Percentiles rank a stretch among this genome's conserved stretches.
phyloP scores from a whole-genome alignment of 768 basidiomycete genomes.

The Strobilomyces confusus region DNA sequence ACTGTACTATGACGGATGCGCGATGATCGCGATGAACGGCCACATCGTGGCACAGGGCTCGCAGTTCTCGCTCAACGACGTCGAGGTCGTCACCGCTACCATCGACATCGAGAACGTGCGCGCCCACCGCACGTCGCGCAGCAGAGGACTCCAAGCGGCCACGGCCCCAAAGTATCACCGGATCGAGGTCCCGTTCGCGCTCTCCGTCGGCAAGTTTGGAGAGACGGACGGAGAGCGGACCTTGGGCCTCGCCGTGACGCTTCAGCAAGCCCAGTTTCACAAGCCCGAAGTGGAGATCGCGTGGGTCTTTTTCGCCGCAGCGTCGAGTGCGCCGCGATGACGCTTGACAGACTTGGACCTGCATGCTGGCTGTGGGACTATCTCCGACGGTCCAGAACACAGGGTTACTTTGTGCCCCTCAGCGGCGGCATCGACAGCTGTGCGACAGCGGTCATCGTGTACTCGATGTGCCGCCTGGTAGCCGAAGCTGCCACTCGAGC shows the following conservation, averaged over 20 bases:
- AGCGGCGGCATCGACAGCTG: constrained; percentile 98
- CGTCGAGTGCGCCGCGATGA: neutral
- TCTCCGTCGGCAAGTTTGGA: constrained; percentile 73
- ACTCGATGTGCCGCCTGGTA: constrained; percentile 94
- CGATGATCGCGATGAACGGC: constrained; percentile 95
- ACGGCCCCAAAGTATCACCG: constrained; percentile 70
- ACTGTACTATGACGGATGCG: constrained; percentile 96
- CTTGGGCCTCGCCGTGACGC: constrained; percentile 45
- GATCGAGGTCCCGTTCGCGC: constrained; percentile 74
- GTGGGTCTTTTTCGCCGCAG: constrained; percentile 46
- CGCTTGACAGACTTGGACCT: constrained; percentile 70
- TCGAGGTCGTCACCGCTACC: constrained; percentile 94
- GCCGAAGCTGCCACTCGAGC: constrained; percentile 69
- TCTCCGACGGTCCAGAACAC: constrained; percentile 85
- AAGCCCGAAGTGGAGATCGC: constrained; percentile 95
- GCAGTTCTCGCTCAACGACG: constrained; percentile 93
- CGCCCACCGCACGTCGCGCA: constrained; percentile 78
- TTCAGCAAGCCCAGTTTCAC: constrained; percentile 51
- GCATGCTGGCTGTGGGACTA: constrained; percentile 99
- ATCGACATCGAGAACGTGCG: constrained; percentile 97
- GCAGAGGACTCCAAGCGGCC: constrained; percentile 89
- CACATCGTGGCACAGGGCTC: constrained; percentile 90
- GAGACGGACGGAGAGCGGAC: constrained; percentile 53
- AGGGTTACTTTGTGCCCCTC: constrained; percentile 93
- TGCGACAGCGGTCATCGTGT: constrained; percentile 92